Base-by-base conservation (phyloP, 495 filamentous ascomycete genomes). In the Aspergillus haitiensis region DNA sequence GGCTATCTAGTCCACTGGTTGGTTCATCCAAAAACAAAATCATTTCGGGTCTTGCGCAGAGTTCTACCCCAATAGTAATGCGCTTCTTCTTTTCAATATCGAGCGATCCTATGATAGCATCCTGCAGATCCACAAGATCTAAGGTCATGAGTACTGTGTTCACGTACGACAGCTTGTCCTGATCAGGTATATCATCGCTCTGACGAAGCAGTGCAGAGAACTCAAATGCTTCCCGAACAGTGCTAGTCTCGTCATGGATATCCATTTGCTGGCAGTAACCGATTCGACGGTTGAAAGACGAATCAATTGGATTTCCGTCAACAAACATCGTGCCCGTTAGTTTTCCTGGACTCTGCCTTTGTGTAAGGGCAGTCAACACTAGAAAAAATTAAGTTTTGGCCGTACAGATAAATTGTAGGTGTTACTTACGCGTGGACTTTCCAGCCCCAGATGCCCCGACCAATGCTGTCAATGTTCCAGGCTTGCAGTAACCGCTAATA, bases 211-310 rank as follows among this genome's bases (percentile, higher is more conserved):
- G 79, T 34, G 93, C 92, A 13, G 89, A 93, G 64, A 97, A 97
- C 54, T 88, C 84, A 10, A 96, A 83, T 2, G 92, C 92, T 72
- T 95, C 92, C 12, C 91, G 85, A 32, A 96, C 87, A 5, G 90
- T 96, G 50, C 87, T 83, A 0, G 86, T 87, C 10, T 86, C 79
- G 55, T 93, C 89, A 66, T 95, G 93, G n/a, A 94, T 81, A 65
- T 97, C 93, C 64, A 90, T 84, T 62, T 97, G 92, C 65, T 97
- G 88, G 18, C 88, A 92, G 66, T 93, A 96, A 8, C 84, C 84
- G 0, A 91, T 93, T 11, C 86, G 85, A 35, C 91, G 82, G 68
- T 95, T 92, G 73, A 93, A 94, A 31, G 85, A 83, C 39, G 81
- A 79, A 15, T 85, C 84, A 5, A 86, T 87, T 16, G 82, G 76